These are phyloP conservation scores for Corynascus novoguineensis DNA, from an alignment of 495 filamentous ascomycete species.

Conservation along the genomic window DNA sequence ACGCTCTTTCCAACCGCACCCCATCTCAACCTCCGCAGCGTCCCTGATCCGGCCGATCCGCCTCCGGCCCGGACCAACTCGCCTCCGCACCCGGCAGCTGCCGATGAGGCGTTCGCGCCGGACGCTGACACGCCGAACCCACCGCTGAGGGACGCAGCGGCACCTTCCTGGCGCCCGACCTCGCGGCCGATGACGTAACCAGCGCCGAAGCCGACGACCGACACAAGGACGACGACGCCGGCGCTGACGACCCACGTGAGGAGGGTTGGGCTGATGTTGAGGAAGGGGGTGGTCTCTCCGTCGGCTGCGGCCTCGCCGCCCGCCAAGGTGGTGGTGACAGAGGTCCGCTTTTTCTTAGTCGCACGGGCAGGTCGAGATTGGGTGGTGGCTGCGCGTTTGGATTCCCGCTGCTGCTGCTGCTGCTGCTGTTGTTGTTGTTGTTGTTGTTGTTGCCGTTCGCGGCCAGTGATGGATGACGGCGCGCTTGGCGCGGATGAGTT, in stretches of 20 bases:
- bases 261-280: slow-evolving; percentile 60
- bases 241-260: slow-evolving; percentile 90
- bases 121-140: slow-evolving; percentile 22
- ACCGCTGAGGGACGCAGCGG: slow-evolving; percentile 16
- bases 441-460: slow-evolving; percentile 6
- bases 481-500: slow-evolving; percentile 32
- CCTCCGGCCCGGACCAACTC: slow-evolving; percentile 37
- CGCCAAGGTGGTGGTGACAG: background rate
- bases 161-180: slow-evolving; percentile 62
- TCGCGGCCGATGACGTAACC: slow-evolving; percentile 86
- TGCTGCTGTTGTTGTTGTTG: slow-evolving; percentile 31
- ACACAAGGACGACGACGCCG: slow-evolving; percentile 85
- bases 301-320: slow-evolving; percentile 8
- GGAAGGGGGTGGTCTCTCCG: background rate
- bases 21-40: slow-evolving; percentile 45
- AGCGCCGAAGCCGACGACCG: slow-evolving; percentile 86
- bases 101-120: slow-evolving; percentile 17
- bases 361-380: slow-evolving; percentile 35
- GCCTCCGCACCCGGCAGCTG: slow-evolving; percentile 40
- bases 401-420: slow-evolving; percentile 43
- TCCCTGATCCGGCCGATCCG: slow-evolving; percentile 31
- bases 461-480: slow-evolving; percentile 28
- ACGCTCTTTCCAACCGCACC: slow-evolving; percentile 40
- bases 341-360: slow-evolving; percentile 52
- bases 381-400: slow-evolving; percentile 47